Evolutionary conservation across 345 rosid species (phyloP), one percentile per base, ranked within the genome.

Genomic region (Geranium rotundifolium): DNA sequence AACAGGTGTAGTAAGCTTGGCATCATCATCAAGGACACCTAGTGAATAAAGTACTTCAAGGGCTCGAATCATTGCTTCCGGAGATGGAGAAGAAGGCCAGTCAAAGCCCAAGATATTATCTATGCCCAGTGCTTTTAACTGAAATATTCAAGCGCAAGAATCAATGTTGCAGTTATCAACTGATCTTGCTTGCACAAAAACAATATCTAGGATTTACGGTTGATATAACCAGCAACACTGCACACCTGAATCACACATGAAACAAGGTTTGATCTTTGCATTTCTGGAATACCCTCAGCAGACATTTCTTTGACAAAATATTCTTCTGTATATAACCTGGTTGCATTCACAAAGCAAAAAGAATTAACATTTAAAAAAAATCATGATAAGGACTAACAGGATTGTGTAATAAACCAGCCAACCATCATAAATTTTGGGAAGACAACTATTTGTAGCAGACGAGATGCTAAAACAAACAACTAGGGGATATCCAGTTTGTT

Each of bases 41-140:
- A 93, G 84, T 61, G 97, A 90, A 73, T 88, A 93, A 59, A 93
- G 91, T 17, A 88, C 86, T 78, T 93, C 99, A 70, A 93, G 96
- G 16, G 99, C 89, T 69, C 95, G 74, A 60, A 93, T 82, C 96
- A 90, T 83, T 69, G 96, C 75, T 72, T 93, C 89, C 18, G 97
- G 87, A 30, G 97, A 73, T 63, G 97, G 97, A 79, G 99, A 84
- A 67, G 99, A 87, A 23, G 88, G 91, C 97, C 99, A 90, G 68
- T 90, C 89, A 68, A 93, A 93, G 64, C 96, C 91, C 74, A 86
- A 68, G 37, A 92, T 87, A 77, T 90, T 93, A 76, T 93, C 99
- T 73, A 93, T 86, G 17, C 99, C 97, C 66, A 90, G 75, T 58
- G 99, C 95, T 79, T 93, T 93, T 68, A 93, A 71, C 97, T 90